Evolutionary conservation across 805 yeast genomes (phyloP).

Genomic region (Diddensiella santjacobensis): DNA sequence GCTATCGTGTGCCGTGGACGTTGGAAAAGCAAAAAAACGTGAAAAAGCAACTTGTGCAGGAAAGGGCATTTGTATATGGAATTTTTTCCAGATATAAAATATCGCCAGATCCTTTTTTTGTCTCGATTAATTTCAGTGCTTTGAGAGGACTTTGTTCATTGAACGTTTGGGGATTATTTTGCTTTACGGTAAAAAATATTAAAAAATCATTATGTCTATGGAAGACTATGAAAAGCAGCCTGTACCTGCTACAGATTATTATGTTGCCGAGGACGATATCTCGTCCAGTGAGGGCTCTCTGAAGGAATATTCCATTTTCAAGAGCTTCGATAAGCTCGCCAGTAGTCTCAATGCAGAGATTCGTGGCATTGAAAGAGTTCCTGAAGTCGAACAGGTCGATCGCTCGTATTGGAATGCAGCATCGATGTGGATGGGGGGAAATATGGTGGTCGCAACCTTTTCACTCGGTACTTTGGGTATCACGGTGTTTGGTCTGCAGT

Average conservation of each 20-base stretch:
- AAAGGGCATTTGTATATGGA: neutral
- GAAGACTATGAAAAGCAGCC: slow-evolving; percentile 17
- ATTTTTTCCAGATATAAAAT: neutral
- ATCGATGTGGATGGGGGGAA: slow-evolving; percentile 89
- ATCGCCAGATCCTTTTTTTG: slow-evolving; percentile 1
- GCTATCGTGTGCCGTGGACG: neutral
- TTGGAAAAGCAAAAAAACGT: neutral
- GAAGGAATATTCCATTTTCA: slow-evolving; percentile 8
- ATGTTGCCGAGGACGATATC: slow-evolving; percentile 1
- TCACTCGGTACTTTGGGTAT: slow-evolving; percentile 72
- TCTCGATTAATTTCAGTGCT: too few species aligned
- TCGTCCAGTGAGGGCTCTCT: slow-evolving; percentile 9
- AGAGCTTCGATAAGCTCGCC: slow-evolving; percentile 8
- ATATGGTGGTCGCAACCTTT: slow-evolving; percentile 79
- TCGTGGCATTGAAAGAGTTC: slow-evolving; percentile 77
- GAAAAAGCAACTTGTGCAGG: neutral
- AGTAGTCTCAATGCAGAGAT: slow-evolving; percentile 41
- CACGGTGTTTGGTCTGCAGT: slow-evolving; percentile 60
- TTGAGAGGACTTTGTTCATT: too few species aligned
- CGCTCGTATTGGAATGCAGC: slow-evolving; percentile 65
- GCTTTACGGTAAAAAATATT: too few species aligned
- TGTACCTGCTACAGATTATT: slow-evolving; percentile 6
- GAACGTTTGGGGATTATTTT: too few species aligned
- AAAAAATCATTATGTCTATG: slow-evolving; percentile 1
- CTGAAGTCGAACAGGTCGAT: slow-evolving; percentile 73